A percentile compares a stretch with the other conserved stretches of the same genome.
Conservation (phyloP, 306 rosid genomes). For the Sphenostylis stenocarpa region DNA sequence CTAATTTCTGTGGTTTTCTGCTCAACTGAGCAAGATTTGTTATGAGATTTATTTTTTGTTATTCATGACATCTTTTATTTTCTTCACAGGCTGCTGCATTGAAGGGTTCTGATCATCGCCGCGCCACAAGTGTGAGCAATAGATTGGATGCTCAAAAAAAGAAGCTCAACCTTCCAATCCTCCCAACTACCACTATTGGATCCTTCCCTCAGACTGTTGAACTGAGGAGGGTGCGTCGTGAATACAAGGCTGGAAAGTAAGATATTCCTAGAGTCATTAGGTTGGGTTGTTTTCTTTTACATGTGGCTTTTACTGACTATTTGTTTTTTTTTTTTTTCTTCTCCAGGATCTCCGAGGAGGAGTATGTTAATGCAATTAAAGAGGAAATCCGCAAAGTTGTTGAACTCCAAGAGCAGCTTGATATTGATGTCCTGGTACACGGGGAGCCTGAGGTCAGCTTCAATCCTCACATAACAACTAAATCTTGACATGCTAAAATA, state of each 20-base stretch:
- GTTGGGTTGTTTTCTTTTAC: conserved; percentile 8
- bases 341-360: conserved; percentile 80
- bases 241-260: conserved; percentile 86
- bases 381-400: conserved; percentile 79
- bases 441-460: conserved; percentile 91
- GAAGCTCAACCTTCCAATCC: conserved; percentile 94
- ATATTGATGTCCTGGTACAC: conserved; percentile 91
- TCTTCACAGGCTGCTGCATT: conserved; percentile 82
- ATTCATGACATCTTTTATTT: conserved; percentile 4
- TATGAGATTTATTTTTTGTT: not conserved
- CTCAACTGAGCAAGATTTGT: conserved; percentile 7
- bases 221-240: conserved; percentile 89
- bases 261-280: not conserved
- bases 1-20: not conserved
- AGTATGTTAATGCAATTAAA: conserved; percentile 68
- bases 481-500: not conserved
- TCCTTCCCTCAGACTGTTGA: conserved; percentile 94
- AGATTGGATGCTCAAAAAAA: conserved; percentile 91
- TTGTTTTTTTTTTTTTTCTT: conserved; percentile 7
- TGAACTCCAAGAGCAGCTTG: conserved; percentile 86
- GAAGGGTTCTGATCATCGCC: conserved; percentile 90
- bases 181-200: conserved; percentile 94
- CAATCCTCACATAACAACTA: not conserved
- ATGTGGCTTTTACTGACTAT: conserved; percentile 1
- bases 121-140: conserved; percentile 76